A percentile compares a stretch with the other conserved stretches of the same genome.
Evolutionary conservation across 768 basidiomycete species (phyloP).

Genomic region (Termitomyces bulborhizus): DNA sequence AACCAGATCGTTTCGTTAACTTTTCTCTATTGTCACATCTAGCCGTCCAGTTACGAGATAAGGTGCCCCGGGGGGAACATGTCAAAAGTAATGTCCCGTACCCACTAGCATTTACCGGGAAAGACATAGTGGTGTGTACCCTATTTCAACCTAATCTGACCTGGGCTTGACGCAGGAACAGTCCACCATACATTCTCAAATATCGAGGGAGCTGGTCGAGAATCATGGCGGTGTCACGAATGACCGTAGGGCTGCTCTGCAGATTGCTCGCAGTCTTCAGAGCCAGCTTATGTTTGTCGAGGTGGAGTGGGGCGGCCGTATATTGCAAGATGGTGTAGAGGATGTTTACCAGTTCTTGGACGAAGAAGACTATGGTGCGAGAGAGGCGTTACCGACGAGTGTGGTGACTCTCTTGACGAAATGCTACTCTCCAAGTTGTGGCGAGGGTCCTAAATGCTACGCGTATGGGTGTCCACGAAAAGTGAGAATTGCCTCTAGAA

Average conservation of each 20-base stretch:
- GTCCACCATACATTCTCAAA: conserved; percentile 84
- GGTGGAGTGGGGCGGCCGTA: conserved; percentile 88
- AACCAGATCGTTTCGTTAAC: conserved; percentile 80
- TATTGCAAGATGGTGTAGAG: conserved; percentile 84
- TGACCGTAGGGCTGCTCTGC: conserved; percentile 77
- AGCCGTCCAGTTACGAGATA: conserved; percentile 82
- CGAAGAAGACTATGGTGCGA: conserved; percentile 63
- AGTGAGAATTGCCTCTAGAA: conserved; percentile 25
- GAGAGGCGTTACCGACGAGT: conserved; percentile 76
- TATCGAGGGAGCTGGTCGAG: conserved; percentile 68
- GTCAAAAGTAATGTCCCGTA: conserved; percentile 95
- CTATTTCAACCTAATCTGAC: background rate
- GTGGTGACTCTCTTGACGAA: conserved; percentile 83
- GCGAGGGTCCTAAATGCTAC: conserved; percentile 75
- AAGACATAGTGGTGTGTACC: conserved; percentile 79
- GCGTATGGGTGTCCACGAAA: conserved; percentile 73
- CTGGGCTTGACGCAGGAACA: conserved; percentile 20
- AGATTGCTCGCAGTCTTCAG: conserved; percentile 86
- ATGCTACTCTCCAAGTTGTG: conserved; percentile 86
- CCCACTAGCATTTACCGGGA: conserved; percentile 87
- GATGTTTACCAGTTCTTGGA: conserved; percentile 95
- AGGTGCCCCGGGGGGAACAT: conserved; percentile 82
- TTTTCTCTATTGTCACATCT: conserved; percentile 83
- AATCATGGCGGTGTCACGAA: conserved; percentile 60
- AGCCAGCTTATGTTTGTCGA: conserved; percentile 94